A percentile compares a stretch with the other conserved stretches of the same genome.
Conservation (phyloP, 257 asterid genomes). For the Orobanche coerulescens region DNA sequence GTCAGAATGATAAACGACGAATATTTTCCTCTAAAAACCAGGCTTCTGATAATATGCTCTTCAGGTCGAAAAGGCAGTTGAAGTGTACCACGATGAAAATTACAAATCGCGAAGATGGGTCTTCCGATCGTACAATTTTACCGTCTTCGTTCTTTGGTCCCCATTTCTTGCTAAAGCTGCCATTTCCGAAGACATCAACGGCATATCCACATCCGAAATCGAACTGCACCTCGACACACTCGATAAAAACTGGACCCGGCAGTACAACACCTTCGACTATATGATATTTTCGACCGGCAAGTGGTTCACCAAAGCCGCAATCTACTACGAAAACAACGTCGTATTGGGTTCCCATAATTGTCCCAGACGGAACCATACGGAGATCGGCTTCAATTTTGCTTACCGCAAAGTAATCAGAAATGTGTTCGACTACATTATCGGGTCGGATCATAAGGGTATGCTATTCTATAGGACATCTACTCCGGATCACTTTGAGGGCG, state of each 20-base stretch:
- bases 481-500: conserved; percentile 70
- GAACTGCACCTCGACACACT: conserved; percentile 65
- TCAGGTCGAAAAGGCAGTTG: conserved; percentile 58
- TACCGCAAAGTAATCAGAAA: conserved; percentile 45
- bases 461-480: conserved; percentile 51
- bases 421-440: conserved; percentile 35
- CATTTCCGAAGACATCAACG: conserved; percentile 52
- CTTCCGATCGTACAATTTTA: conserved; percentile 57
- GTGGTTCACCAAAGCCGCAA: conserved; percentile 59
- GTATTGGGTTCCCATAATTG: conserved; percentile 61
- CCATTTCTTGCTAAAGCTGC: conserved; percentile 69
- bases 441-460: conserved; percentile 47
- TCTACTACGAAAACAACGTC: conserved; percentile 48
- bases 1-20: not conserved
- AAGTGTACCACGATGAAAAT: conserved; percentile 60
- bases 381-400: conserved; percentile 48
- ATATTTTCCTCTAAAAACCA: not conserved
- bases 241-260: conserved; percentile 57
- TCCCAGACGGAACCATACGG: conserved; percentile 50
- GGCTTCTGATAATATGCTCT: not conserved
- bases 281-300: conserved; percentile 55
- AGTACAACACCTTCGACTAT: conserved; percentile 42
- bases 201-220: conserved; percentile 57
- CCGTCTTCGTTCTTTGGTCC: conserved; percentile 63
- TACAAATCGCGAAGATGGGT: conserved; percentile 61